A percentile compares a stretch with the other conserved stretches of the same genome.
Conservation (phyloP, 805 yeast species). For the Starmerella sp. region DNA sequence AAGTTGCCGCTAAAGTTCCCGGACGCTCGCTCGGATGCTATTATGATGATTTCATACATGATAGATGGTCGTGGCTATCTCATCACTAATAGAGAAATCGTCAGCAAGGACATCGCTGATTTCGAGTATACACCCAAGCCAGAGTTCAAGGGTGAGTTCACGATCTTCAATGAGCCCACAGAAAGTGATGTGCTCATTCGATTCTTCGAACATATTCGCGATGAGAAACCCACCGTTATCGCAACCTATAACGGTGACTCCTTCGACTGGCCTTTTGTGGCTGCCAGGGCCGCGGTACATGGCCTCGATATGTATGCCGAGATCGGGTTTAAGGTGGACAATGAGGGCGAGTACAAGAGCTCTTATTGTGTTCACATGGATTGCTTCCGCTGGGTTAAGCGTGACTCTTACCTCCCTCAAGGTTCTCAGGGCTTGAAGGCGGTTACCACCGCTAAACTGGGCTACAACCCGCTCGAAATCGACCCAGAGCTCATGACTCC, state of each 20-base stretch:
- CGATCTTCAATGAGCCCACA: slow-evolving; percentile 79
- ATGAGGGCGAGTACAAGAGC: slow-evolving; percentile 88
- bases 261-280: slow-evolving; percentile 98
- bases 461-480: slow-evolving; percentile 90
- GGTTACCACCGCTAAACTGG: slow-evolving; percentile 88
- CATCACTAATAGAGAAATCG: slow-evolving; percentile 88
- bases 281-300: slow-evolving; percentile 71
- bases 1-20: slow-evolving; percentile 95
- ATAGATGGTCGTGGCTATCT: slow-evolving; percentile 93
- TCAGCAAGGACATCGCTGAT: slow-evolving; percentile 88
- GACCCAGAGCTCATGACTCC: slow-evolving; percentile 99
- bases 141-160: slow-evolving; percentile 82
- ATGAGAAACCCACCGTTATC: slow-evolving; percentile 86
- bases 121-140: slow-evolving; percentile 97
- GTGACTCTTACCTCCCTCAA: slow-evolving; percentile 95
- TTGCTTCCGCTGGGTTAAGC: slow-evolving; percentile 93
- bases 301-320: slow-evolving; percentile 82
- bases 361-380: slow-evolving; percentile 94
- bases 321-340: slow-evolving; percentile 89
- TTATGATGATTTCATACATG: slow-evolving; percentile 99
- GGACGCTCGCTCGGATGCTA: slow-evolving; percentile 76
- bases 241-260: slow-evolving; percentile 98
- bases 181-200: slow-evolving; percentile 63
- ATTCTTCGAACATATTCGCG: slow-evolving; percentile 85
- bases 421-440: slow-evolving; percentile 98